Conservation (phyloP, 495 filamentous ascomycete species). For the Lichina pygmaea region DNA sequence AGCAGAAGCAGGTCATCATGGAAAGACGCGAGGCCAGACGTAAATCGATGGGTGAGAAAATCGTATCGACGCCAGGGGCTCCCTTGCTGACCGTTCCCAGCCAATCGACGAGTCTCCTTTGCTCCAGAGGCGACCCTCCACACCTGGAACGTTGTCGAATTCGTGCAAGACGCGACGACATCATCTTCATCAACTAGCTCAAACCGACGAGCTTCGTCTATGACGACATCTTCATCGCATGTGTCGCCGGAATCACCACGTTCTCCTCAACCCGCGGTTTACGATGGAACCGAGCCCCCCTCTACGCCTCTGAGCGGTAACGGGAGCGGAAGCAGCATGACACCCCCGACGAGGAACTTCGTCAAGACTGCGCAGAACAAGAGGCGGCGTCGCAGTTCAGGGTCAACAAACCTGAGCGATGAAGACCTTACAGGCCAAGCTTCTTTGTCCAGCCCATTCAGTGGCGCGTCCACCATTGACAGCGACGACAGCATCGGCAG, state of each 20-base stretch:
- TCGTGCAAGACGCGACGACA: constrained; percentile 62
- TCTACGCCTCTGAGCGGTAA: constrained; percentile 39
- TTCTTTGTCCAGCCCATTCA: constrained; percentile 39
- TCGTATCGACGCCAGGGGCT: neutral
- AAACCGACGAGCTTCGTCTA: constrained; percentile 40
- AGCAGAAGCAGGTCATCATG: constrained; percentile 39
- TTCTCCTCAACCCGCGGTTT: constrained; percentile 6
- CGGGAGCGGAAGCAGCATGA: neutral
- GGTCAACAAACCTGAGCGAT: constrained; percentile 16
- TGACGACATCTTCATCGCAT: constrained; percentile 16
- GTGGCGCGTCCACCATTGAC: constrained; percentile 30
- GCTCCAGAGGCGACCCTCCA: constrained; percentile 92
- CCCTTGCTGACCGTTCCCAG: constrained; percentile 13
- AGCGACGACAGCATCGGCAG: constrained; percentile 27
- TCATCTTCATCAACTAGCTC: constrained; percentile 49
- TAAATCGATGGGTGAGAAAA: constrained; percentile 42
- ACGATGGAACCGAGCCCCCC: constrained; percentile 30
- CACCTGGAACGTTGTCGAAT: constrained; percentile 89
- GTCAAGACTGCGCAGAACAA: constrained; percentile 19
- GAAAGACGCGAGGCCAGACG: constrained; percentile 61
- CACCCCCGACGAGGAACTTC: neutral
- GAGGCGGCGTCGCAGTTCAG: constrained; percentile 32
- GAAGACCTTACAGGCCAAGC: constrained; percentile 23
- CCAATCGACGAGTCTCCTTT: constrained; percentile 86
- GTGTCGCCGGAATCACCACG: constrained; percentile 6